Percentiles rank a stretch among this genome's conserved stretches.
Conservation (phyloP, 106 monocot genomes). For the Allium cepa region DNA sequence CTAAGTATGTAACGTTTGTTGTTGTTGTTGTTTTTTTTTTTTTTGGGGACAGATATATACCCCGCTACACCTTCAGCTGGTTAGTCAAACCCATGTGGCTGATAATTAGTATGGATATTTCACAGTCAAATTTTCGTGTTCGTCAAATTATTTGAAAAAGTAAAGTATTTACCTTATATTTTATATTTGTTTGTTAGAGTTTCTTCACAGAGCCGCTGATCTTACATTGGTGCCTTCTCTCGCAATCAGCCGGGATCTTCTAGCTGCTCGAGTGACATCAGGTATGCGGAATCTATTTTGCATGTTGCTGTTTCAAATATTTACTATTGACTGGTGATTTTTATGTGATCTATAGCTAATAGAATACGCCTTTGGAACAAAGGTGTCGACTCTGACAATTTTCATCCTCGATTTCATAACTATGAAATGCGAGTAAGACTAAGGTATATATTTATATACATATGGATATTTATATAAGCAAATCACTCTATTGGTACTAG, state of each 20-base stretch:
- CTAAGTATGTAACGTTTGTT: too few relatives aligned
- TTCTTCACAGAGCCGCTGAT: conserved; percentile 87
- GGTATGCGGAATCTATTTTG: conserved; percentile 17
- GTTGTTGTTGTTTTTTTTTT: too few relatives aligned
- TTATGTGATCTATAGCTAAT: conserved; percentile 41
- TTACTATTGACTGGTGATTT: not conserved
- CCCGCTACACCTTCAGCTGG: conserved; percentile 94
- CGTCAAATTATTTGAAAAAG: too few relatives aligned
- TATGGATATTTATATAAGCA: not conserved
- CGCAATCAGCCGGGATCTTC: conserved; percentile 70
- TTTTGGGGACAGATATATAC: conserved; percentile 65
- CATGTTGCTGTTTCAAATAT: not conserved
- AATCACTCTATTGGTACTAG: not conserved
- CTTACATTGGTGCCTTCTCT: conserved; percentile 92
- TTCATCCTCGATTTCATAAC: conserved; percentile 60
- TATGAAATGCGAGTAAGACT: conserved; percentile 78
- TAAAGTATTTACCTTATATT: not conserved
- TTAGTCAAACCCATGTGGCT: conserved; percentile 89
- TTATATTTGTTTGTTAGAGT: conserved; percentile 34
- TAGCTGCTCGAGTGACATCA: conserved; percentile 55
- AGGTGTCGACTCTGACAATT: conserved; percentile 90
- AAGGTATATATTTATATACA: conserved; percentile 24
- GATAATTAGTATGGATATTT: conserved; percentile 55
- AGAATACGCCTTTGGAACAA: conserved; percentile 92
- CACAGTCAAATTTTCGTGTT: not conserved